These are phyloP conservation scores for Hypoxylon sp. DNA, from an alignment of 2,329 filamentous ascomycete species.

Conservation along the genomic window DNA sequence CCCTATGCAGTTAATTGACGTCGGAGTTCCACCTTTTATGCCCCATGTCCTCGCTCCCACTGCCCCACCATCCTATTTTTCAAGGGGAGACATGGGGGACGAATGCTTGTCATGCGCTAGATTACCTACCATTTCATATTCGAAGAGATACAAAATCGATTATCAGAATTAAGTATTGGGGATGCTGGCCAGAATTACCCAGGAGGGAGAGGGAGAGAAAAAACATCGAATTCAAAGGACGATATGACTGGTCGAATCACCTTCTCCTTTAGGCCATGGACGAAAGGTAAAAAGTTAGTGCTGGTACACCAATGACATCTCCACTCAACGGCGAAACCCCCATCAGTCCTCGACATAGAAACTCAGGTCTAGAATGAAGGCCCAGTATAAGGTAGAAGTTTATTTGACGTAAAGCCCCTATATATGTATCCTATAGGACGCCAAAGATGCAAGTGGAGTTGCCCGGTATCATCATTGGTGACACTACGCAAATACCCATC, in stretches of 20 bases:
- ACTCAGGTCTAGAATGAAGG: background rate
- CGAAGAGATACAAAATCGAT: constrained; percentile 2
- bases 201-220: background rate
- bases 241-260: background rate
- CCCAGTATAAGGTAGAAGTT: background rate
- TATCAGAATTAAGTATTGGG: background rate
- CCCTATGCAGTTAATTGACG: constrained; percentile 43
- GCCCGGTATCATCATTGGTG: background rate
- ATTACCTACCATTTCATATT: constrained; percentile 4
- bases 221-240: background rate
- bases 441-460: background rate
- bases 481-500: background rate
- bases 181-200: constrained; percentile 4
- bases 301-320: background rate
- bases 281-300: background rate
- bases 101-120: constrained; percentile 4
- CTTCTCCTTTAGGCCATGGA: background rate
- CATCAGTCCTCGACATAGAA: background rate
- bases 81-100: background rate
- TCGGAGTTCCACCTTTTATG: constrained; percentile 31
- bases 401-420: constrained; percentile 2
- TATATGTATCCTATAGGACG: background rate
- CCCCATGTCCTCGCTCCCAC: constrained; percentile 16
- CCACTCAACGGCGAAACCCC: background rate
- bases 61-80: constrained; percentile 5